Conservation (phyloP, 2,329 filamentous ascomycete genomes). For the Teratosphaeria zuluensis region DNA sequence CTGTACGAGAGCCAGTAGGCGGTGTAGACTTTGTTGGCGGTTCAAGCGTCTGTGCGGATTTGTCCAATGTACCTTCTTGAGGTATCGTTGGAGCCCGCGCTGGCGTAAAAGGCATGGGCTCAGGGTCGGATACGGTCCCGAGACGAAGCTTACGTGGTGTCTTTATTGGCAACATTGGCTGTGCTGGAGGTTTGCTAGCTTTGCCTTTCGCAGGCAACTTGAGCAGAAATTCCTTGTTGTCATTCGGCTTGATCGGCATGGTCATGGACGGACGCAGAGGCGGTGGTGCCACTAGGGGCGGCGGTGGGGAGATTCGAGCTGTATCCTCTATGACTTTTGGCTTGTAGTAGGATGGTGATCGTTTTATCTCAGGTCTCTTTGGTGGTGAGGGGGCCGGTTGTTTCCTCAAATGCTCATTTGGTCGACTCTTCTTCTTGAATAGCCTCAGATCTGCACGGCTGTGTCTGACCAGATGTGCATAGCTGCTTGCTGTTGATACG, state of each 20-base stretch:
- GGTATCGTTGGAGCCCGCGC: not conserved
- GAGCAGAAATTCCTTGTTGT: not conserved
- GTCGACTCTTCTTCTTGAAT: slow-evolving; percentile 20
- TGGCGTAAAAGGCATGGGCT: not conserved
- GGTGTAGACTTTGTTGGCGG: not conserved
- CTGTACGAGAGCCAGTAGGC: not conserved
- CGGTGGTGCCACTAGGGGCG: not conserved
- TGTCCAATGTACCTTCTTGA: not conserved
- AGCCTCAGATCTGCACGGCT: slow-evolving; percentile 16
- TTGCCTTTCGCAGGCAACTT: not conserved
- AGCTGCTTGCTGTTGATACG: slow-evolving; percentile 17
- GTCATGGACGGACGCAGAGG: not conserved
- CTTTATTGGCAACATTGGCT: not conserved
- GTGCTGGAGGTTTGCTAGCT: not conserved
- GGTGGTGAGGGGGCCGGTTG: slow-evolving; percentile 3
- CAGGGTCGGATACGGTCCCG: not conserved
- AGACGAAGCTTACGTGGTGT: not conserved
- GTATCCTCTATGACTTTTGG: slow-evolving; percentile 22
- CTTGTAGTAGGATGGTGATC: slow-evolving; percentile 17
- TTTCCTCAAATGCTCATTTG: slow-evolving; percentile 15
- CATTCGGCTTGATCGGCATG: not conserved
- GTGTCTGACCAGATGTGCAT: slow-evolving; percentile 14
- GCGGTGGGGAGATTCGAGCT: not conserved
- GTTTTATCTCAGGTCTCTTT: not conserved
- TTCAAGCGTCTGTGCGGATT: not conserved